phyloP scores from a whole-genome alignment of 768 basidiomycete species.

The Hericium alpestre region DNA sequence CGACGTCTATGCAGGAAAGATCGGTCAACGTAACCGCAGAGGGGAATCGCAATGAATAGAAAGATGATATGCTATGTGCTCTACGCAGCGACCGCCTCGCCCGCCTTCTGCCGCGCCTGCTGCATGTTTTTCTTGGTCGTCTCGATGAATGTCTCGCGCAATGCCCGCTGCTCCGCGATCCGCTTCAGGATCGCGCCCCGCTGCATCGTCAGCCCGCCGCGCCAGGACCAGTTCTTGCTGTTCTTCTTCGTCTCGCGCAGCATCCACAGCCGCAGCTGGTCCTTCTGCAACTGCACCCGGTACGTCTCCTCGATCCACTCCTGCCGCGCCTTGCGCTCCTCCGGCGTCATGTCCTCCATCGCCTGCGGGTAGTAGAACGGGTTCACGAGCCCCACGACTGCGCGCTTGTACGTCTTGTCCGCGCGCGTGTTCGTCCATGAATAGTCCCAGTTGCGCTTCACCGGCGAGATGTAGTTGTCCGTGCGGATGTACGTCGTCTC shows the following conservation, averaged over 20 bases:
- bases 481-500: constrained; percentile 90
- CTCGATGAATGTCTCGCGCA: constrained; percentile 30
- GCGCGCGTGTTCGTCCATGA: constrained; percentile 21
- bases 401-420: constrained; percentile 73
- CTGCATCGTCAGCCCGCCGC: constrained; percentile 25
- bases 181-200: constrained; percentile 41
- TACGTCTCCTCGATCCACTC: constrained; percentile 58
- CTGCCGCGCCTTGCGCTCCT: constrained; percentile 43
- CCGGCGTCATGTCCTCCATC: constrained; percentile 62
- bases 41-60: too few relatives aligned
- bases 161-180: constrained; percentile 36
- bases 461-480: constrained; percentile 72
- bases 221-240: constrained; percentile 29
- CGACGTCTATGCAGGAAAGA: too few relatives aligned
- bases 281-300: constrained; percentile 27
- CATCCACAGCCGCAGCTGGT: constrained; percentile 24
- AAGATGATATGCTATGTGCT: too few relatives aligned
- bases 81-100: constrained; percentile 3
- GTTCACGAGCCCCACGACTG: constrained; percentile 82
- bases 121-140: constrained; percentile 24
- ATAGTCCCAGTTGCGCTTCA: constrained; percentile 20
- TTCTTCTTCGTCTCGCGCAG: constrained; percentile 26
- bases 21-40: too few relatives aligned
- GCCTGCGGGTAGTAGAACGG: constrained; percentile 90
- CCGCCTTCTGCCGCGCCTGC: constrained; percentile 7